A percentile compares a stretch with the other conserved stretches of the same genome.
phyloP scores from a whole-genome alignment of 1,284 basidiomycete species.

The Cystobasidium slooffiae region DNA sequence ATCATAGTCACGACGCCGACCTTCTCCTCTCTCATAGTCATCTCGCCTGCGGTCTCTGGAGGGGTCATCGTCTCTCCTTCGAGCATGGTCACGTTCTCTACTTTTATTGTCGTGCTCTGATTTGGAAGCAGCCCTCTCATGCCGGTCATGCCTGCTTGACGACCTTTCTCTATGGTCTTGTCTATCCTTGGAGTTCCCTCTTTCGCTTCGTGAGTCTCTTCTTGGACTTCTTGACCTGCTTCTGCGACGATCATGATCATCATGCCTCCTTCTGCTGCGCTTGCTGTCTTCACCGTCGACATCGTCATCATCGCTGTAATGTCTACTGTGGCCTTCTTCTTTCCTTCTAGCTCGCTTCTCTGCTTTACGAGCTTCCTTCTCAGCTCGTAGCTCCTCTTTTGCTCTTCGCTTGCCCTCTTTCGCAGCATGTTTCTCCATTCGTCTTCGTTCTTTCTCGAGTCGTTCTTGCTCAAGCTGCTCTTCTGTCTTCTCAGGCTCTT shows the following conservation, averaged over 20 bases:
- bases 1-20: neutral
- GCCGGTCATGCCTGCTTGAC: conserved; percentile 2
- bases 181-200: neutral
- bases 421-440: conserved; percentile 30
- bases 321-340: conserved; percentile 18
- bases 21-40: neutral
- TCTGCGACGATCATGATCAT: conserved; percentile 1
- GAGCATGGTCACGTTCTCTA: neutral
- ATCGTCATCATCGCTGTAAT: neutral
- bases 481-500: conserved; percentile 18
- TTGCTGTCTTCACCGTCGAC: neutral
- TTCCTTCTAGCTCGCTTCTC: conserved; percentile 22
- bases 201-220: neutral
- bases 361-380: conserved; percentile 40
- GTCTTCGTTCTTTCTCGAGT: conserved; percentile 24
- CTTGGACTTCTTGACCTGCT: conserved; percentile 26
- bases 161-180: neutral
- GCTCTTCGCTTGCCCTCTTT: conserved; percentile 33
- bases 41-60: neutral
- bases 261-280: conserved; percentile 3
- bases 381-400: conserved; percentile 33
- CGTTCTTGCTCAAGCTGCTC: conserved; percentile 34
- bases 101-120: neutral
- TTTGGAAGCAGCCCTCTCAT: neutral
- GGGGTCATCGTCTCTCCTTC: neutral